Percentiles rank a stretch among this genome's conserved stretches.
Conservation (phyloP, 1,284 basidiomycete species). For the Golubevia pallescens region DNA sequence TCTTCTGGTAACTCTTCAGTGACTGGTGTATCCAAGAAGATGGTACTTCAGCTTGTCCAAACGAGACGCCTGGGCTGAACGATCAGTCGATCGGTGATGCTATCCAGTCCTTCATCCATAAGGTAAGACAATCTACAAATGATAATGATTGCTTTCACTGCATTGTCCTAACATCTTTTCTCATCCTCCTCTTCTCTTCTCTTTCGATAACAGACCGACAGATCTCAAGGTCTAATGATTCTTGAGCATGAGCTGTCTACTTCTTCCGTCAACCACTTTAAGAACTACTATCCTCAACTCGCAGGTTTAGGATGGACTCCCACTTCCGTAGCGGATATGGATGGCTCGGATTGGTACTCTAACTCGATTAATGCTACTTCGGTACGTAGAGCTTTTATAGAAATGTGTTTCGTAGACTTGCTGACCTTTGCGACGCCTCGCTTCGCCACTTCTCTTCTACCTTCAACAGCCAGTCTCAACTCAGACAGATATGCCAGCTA, state of each 20-base stretch:
- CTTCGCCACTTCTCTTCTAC: too few relatives aligned
- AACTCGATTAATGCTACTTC: constrained; percentile 22
- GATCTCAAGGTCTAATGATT: constrained; percentile 31
- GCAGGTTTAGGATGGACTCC: constrained; percentile 30
- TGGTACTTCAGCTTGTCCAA: constrained; percentile 22
- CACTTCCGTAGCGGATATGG: constrained; percentile 25
- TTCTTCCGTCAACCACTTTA: constrained; percentile 32
- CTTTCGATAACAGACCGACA: too few relatives aligned
- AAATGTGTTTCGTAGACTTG: too few relatives aligned
- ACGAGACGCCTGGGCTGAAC: constrained; percentile 22
- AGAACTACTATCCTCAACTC: constrained; percentile 30
- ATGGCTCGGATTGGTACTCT: constrained; percentile 31
- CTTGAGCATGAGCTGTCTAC: constrained; percentile 45
- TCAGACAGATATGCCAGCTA: too few relatives aligned
- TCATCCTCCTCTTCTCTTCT: too few relatives aligned
- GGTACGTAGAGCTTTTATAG: too few relatives aligned
- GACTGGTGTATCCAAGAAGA: constrained; percentile 21
- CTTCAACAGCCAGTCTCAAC: too few relatives aligned
- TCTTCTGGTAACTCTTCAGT: constrained; percentile 4
- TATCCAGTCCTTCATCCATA: constrained; percentile 1
- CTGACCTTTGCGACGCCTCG: too few relatives aligned
- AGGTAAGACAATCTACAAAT: constrained; percentile 15
- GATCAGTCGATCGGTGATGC: constrained; percentile 13
- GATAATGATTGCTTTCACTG: too few relatives aligned
- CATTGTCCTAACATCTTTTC: too few relatives aligned